phyloP scores from a whole-genome alignment of 345 rosid genomes.

The Eucalyptus marginata region DNA sequence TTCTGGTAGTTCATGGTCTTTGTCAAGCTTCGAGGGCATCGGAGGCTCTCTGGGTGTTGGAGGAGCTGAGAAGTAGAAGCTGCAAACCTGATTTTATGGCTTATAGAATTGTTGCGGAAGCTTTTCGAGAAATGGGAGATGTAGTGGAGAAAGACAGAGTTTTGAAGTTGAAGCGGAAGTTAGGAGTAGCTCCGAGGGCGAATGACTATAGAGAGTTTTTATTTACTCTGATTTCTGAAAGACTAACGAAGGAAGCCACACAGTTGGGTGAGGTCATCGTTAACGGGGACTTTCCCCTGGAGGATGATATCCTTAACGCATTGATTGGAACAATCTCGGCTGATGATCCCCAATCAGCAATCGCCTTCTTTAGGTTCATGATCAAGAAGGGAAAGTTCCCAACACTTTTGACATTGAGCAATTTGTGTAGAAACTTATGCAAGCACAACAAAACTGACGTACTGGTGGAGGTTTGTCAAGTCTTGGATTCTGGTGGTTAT shows the following conservation, averaged over 20 bases:
- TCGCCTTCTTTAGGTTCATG: slow-evolving; percentile 38
- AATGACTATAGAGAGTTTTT: slow-evolving; percentile 59
- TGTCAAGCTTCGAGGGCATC: slow-evolving; percentile 47
- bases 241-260: slow-evolving; percentile 50
- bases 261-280: slow-evolving; percentile 57
- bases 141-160: slow-evolving; percentile 43
- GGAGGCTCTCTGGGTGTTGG: slow-evolving; percentile 51
- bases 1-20: slow-evolving; percentile 62
- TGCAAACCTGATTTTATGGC: slow-evolving; percentile 95
- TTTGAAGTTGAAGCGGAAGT: slow-evolving; percentile 84
- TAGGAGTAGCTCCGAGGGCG: slow-evolving; percentile 85
- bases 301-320: slow-evolving; percentile 54
- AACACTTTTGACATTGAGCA: slow-evolving; percentile 43
- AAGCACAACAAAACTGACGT: slow-evolving; percentile 41
- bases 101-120: slow-evolving; percentile 74
- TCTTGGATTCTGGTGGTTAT: slow-evolving; percentile 38
- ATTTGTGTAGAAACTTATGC: slow-evolving; percentile 61
- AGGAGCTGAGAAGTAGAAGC: slow-evolving; percentile 55
- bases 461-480: slow-evolving; percentile 33
- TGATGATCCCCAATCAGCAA: slow-evolving; percentile 47
- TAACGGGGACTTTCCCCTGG: slow-evolving; percentile 63
- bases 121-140: slow-evolving; percentile 32
- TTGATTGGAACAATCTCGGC: slow-evolving; percentile 66
- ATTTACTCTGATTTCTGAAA: slow-evolving; percentile 44
- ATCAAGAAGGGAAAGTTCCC: slow-evolving; percentile 44